These are phyloP conservation scores for Colletotrichum destructivum DNA, from an alignment of 2,329 filamentous ascomycete species.

Conservation along the genomic window DNA sequence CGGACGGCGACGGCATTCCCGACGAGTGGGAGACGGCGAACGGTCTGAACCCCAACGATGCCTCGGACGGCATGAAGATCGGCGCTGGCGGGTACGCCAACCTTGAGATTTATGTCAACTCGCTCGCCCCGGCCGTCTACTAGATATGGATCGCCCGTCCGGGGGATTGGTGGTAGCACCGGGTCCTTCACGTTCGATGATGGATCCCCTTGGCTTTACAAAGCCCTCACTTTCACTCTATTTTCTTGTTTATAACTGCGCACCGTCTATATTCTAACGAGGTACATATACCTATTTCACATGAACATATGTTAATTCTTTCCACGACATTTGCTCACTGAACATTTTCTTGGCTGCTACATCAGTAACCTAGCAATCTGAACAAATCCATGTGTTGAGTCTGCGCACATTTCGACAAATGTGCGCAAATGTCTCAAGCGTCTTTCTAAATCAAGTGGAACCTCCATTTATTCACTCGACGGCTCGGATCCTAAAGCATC, in stretches of 20 bases:
- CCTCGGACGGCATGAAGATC: conserved; percentile 58
- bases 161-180: not conserved
- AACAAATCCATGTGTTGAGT: too few species aligned
- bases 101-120: conserved; percentile 67
- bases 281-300: conserved; percentile 10
- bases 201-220: conserved; percentile 18
- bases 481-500: too few species aligned
- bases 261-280: conserved; percentile 13
- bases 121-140: conserved; percentile 54
- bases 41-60: conserved; percentile 56
- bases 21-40: conserved; percentile 63
- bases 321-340: too few species aligned
- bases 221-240: conserved; percentile 1
- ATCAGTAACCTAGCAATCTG: too few species aligned
- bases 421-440: too few species aligned
- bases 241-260: conserved; percentile 24
- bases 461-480: too few species aligned
- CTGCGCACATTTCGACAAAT: too few species aligned
- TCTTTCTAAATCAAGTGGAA: too few species aligned
- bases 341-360: too few species aligned
- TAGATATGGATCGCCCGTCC: conserved; percentile 57
- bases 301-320: not conserved
- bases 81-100: conserved; percentile 61
- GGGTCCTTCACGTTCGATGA: not conserved
- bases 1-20: conserved; percentile 66